phyloP scores from a whole-genome alignment of 2,329 filamentous ascomycete genomes.

The Fonsecaea monophora region DNA sequence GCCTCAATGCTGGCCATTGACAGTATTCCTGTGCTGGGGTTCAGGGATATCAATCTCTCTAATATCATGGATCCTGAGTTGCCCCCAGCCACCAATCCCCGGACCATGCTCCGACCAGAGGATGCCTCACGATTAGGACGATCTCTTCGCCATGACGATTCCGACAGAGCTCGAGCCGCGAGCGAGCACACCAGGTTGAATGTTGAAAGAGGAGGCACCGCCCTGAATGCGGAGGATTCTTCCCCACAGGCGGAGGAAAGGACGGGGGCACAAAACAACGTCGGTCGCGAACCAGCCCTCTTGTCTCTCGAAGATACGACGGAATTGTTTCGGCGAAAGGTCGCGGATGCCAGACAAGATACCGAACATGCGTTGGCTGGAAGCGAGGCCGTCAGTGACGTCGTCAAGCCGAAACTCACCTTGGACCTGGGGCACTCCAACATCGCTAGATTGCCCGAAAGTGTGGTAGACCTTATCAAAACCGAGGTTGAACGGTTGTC shows the following conservation, averaged over 20 bases:
- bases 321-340: slow-evolving; percentile 52
- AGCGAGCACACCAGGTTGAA: slow-evolving; percentile 33
- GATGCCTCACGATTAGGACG: slow-evolving; percentile 34
- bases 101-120: slow-evolving; percentile 31
- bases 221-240: slow-evolving; percentile 23
- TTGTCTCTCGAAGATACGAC: slow-evolving; percentile 54
- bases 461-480: slow-evolving; percentile 60
- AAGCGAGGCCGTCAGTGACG: slow-evolving; percentile 54
- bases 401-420: slow-evolving; percentile 57
- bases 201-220: slow-evolving; percentile 24
- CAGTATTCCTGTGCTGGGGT: slow-evolving; percentile 28
- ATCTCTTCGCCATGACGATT: slow-evolving; percentile 33
- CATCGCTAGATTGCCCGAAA: slow-evolving; percentile 56
- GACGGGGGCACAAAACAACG: slow-evolving; percentile 2
- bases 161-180: slow-evolving; percentile 30
- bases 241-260: slow-evolving; percentile 23
- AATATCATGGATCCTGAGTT: slow-evolving; percentile 35
- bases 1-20: slow-evolving; percentile 37
- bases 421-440: slow-evolving; percentile 59
- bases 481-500: slow-evolving; percentile 61
- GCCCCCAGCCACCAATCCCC: slow-evolving; percentile 18
- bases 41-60: slow-evolving; percentile 30
- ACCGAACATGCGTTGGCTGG: slow-evolving; percentile 56
- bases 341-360: slow-evolving; percentile 56
- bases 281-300: slow-evolving; percentile 31